A percentile compares a stretch with the other conserved stretches of the same genome.
phyloP scores from a whole-genome alignment of 352 stramenopile genomes.

The Phytopythium aichiense region DNA sequence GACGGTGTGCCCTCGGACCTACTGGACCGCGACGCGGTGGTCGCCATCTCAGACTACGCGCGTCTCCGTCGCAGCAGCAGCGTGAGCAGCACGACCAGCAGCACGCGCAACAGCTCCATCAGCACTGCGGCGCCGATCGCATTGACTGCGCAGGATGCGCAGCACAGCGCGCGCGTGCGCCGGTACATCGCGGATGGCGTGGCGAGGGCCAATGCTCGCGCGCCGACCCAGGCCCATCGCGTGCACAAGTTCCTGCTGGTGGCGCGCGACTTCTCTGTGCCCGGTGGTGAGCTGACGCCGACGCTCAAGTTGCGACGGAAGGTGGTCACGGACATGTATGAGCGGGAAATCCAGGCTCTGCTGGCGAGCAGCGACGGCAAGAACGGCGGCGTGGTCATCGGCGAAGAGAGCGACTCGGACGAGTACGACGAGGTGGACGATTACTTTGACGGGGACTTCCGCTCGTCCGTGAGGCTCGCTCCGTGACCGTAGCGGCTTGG shows the following conservation, averaged over 20 bases:
- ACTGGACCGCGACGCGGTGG: conserved; percentile 69
- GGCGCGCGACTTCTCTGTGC: conserved; percentile 79
- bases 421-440: conserved; percentile 4
- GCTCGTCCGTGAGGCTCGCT: not conserved
- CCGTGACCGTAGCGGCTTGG: not conserved
- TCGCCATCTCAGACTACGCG: conserved; percentile 35
- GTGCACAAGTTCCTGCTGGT: conserved; percentile 84
- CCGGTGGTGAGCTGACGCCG: conserved; percentile 88
- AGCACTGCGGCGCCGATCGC: conserved; percentile 47
- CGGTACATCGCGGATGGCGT: conserved; percentile 76
- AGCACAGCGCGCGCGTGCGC: conserved; percentile 58
- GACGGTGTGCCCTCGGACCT: conserved; percentile 57
- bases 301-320: conserved; percentile 94
- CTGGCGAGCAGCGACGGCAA: conserved; percentile 39
- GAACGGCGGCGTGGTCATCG: conserved; percentile 4
- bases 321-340: conserved; percentile 87
- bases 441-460: conserved; percentile 4
- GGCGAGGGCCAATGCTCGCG: conserved; percentile 48
- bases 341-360: conserved; percentile 79
- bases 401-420: conserved; percentile 6
- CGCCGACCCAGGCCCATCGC: conserved; percentile 45
- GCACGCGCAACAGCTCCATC: conserved; percentile 2
- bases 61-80: conserved; percentile 7
- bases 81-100: conserved; percentile 2
- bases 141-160: conserved; percentile 77